Conservation (phyloP, 805 yeast genomes). For the Saturnispora diversa region DNA sequence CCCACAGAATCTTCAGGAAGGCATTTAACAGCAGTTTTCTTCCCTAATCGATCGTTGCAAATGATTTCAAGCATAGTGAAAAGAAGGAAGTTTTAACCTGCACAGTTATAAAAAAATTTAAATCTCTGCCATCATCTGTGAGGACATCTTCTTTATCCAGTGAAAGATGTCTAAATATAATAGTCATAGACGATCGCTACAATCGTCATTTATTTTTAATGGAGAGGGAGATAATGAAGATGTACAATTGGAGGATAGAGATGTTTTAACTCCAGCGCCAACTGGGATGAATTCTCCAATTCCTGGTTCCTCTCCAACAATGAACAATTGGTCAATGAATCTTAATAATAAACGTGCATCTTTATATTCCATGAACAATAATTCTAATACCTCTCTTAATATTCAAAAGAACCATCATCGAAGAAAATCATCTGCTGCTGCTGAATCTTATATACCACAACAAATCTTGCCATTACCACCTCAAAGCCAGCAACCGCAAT, state of each 20-base stretch:
- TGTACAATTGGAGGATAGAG: background rate
- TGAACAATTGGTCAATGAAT: constrained; percentile 5
- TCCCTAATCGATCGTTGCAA: constrained; percentile 78
- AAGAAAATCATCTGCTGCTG: constrained; percentile 16
- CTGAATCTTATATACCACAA: constrained; percentile 19
- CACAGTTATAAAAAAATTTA: background rate
- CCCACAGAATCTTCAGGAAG: constrained; percentile 78
- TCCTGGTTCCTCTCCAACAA: constrained; percentile 6
- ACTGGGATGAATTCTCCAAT: constrained; percentile 13
- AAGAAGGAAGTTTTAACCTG: background rate
- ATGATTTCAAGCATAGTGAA: constrained; percentile 56
- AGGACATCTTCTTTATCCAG: background rate
- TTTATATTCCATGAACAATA: constrained; percentile 16
- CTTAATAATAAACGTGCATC: constrained; percentile 15
- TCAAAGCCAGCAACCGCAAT: constrained; percentile 17
- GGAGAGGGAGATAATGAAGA: constrained; percentile 4
- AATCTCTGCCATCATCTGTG: background rate
- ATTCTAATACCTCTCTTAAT: constrained; percentile 16
- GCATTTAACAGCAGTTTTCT: constrained; percentile 82
- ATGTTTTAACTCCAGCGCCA: constrained; percentile 1
- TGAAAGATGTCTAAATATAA: constrained; percentile 5
- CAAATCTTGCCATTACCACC: constrained; percentile 15
- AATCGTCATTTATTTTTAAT: constrained; percentile 10
- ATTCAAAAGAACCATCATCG: constrained; percentile 12
- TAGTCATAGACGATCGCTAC: constrained; percentile 14